These are phyloP conservation scores for Yarrowia phangngaensis DNA, from an alignment of 805 yeast species.

Conservation along the genomic window DNA sequence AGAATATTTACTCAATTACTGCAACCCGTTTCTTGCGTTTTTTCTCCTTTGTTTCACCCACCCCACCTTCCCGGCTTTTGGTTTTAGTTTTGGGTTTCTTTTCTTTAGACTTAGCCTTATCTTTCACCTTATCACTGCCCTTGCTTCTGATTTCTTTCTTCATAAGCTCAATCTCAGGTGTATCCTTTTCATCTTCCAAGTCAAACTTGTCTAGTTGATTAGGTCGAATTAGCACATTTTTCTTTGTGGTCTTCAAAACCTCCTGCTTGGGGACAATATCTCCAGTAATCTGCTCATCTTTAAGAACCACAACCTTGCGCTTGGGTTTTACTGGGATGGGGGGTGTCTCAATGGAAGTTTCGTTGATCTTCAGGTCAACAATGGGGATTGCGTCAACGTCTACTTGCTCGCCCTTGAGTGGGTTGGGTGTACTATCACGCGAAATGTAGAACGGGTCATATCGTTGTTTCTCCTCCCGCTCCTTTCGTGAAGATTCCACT, in stretches of 20 bases:
- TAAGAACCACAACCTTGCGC: slow-evolving; percentile 35
- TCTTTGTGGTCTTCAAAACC: slow-evolving; percentile 11
- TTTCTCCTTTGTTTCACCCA: slow-evolving; percentile 22
- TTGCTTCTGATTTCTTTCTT: slow-evolving; percentile 11
- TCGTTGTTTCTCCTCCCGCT: slow-evolving; percentile 14
- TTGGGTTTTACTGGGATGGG: slow-evolving; percentile 25
- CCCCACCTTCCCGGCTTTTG: slow-evolving; percentile 16
- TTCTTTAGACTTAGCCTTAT: slow-evolving; percentile 18
- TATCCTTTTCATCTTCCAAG: slow-evolving; percentile 29
- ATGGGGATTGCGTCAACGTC: slow-evolving; percentile 25
- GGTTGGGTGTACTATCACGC: slow-evolving; percentile 14
- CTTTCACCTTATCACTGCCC: slow-evolving; percentile 5
- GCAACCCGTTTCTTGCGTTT: slow-evolving; percentile 23
- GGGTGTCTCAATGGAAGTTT: slow-evolving; percentile 31
- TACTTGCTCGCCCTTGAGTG: slow-evolving; percentile 18
- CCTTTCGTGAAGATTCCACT: slow-evolving; percentile 22
- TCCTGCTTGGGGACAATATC: slow-evolving; percentile 26
- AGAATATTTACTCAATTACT: slow-evolving; percentile 26
- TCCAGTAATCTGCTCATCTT: slow-evolving; percentile 37
- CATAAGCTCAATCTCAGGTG: slow-evolving; percentile 27
- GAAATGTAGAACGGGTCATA: slow-evolving; percentile 25
- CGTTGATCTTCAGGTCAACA: slow-evolving; percentile 15
- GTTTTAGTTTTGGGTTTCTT: slow-evolving; percentile 32
- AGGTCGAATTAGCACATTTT: slow-evolving; percentile 10
- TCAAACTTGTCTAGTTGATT: slow-evolving; percentile 32